Percentiles rank a stretch among this genome's conserved stretches.
phyloP scores from a whole-genome alignment of 257 asterid species.

The Solanum medicagineum region DNA sequence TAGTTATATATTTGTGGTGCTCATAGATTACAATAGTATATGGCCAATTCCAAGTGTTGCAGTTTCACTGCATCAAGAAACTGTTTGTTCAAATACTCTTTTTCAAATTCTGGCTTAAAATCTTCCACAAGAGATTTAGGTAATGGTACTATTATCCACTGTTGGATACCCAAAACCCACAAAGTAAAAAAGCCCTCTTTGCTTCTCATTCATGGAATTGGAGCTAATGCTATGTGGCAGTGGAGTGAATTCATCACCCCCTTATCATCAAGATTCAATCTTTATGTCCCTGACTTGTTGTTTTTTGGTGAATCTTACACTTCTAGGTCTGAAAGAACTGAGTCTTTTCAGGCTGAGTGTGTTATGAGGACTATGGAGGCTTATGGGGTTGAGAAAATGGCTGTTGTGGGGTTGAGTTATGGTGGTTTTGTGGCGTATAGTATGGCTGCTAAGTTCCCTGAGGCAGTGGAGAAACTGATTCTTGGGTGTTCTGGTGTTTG shows the following conservation, averaged over 20 bases:
- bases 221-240: slow-evolving; percentile 95
- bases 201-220: slow-evolving; percentile 66
- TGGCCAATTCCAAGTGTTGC: slow-evolving; percentile 34
- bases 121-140: slow-evolving; percentile 48
- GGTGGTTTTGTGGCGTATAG: slow-evolving; percentile 82
- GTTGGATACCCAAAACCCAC: slow-evolving; percentile 60
- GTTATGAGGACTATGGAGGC: slow-evolving; percentile 51
- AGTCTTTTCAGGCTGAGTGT: slow-evolving; percentile 60
- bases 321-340: slow-evolving; percentile 43
- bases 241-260: slow-evolving; percentile 67
- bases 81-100: slow-evolving; percentile 43
- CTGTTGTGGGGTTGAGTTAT: slow-evolving; percentile 65
- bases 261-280: slow-evolving; percentile 53
- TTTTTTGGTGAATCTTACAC: slow-evolving; percentile 72
- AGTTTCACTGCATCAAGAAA: slow-evolving; percentile 58
- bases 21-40: background rate
- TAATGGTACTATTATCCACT: slow-evolving; percentile 59
- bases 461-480: slow-evolving; percentile 53
- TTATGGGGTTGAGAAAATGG: slow-evolving; percentile 41
- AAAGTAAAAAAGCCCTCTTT: slow-evolving; percentile 34
- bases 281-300: slow-evolving; percentile 62
- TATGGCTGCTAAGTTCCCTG: slow-evolving; percentile 64
- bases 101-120: slow-evolving; percentile 53
- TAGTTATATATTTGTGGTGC: background rate
- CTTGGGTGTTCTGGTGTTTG: slow-evolving; percentile 68